Evolutionary conservation across 2,329 filamentous ascomycete species (phyloP).

Genomic region (Ophiocordyceps camponoti-rufipedis): DNA sequence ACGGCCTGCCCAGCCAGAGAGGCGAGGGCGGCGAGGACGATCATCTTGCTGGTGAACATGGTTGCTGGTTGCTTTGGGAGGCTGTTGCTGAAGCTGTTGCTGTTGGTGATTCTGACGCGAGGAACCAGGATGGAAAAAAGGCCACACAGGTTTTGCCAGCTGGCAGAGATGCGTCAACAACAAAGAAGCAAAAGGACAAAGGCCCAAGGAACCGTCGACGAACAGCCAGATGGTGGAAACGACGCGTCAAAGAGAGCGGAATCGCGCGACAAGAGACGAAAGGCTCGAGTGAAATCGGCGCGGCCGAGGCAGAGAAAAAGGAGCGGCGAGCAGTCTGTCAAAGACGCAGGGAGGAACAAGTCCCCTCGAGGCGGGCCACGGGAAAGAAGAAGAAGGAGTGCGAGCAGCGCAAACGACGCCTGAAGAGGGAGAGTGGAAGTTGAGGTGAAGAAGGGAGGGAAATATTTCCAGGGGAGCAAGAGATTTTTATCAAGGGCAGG

Average conservation of each 20-base stretch:
- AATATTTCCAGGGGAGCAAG: too few species aligned
- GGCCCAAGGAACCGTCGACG: too few species aligned
- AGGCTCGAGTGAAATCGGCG: constrained; percentile 8
- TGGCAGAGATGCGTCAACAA: neutral
- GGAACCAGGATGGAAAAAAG: neutral
- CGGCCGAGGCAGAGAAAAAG: constrained; percentile 14
- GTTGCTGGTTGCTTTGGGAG: constrained; percentile 5
- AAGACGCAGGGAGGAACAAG: constrained; percentile 24
- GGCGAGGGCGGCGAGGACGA: constrained; percentile 21
- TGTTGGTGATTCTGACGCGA: neutral
- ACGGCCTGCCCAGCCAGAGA: constrained; percentile 24
- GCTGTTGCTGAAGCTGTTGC: too few species aligned
- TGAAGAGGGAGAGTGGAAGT: too few species aligned
- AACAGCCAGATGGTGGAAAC: too few species aligned
- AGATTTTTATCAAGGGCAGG: too few species aligned
- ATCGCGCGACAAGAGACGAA: neutral
- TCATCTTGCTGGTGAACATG: constrained; percentile 26
- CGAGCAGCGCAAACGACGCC: too few species aligned
- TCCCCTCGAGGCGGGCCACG: too few species aligned
- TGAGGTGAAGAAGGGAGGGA: too few species aligned
- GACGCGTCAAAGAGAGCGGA: too few species aligned
- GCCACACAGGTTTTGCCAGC: neutral
- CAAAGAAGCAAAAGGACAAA: neutral
- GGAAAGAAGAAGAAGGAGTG: too few species aligned
- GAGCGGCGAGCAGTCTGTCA: constrained; percentile 24